Evolutionary conservation across 257 asterid genomes (phyloP).

Genomic region (Nicotiana noctiflora): DNA sequence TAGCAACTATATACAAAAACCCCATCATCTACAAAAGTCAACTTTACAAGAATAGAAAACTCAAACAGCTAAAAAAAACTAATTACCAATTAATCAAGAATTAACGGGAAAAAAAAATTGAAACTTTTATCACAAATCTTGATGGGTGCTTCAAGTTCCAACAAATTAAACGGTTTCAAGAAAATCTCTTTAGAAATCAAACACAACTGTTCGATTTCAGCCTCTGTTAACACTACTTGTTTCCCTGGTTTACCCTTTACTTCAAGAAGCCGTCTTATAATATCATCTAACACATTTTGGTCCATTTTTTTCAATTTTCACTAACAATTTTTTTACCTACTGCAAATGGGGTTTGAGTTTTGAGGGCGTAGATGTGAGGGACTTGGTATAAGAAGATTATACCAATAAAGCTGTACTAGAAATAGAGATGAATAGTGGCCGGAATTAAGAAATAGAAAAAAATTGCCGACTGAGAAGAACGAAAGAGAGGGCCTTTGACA

Average conservation of each 20-base stretch:
- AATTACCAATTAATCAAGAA: not conserved
- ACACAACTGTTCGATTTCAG: no score
- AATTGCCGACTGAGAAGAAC: no score
- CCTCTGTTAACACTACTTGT: slow-evolving; percentile 31
- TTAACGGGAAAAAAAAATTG: not conserved
- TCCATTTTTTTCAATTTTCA: no score
- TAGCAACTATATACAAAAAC: no score
- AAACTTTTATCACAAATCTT: slow-evolving; percentile 31
- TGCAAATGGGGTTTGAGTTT: not conserved
- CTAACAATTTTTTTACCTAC: not conserved
- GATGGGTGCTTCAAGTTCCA: slow-evolving; percentile 39
- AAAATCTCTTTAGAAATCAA: slow-evolving; percentile 21
- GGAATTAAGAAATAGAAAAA: no score
- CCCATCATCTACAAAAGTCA: slow-evolving; percentile 11
- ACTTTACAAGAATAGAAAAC: slow-evolving; percentile 1
- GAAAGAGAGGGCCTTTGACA: no score
- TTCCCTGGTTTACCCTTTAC: slow-evolving; percentile 27
- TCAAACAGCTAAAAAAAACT: not conserved
- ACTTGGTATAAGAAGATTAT: not conserved
- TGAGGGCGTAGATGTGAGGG: not conserved
- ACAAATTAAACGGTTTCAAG: slow-evolving; percentile 30
- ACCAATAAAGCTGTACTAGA: no score
- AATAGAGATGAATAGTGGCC: no score
- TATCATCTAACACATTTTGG: slow-evolving; percentile 28
- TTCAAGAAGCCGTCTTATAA: slow-evolving; percentile 28